Percentiles rank a stretch among this genome's conserved stretches.
phyloP scores from a whole-genome alignment of 148 eudicot species.

The Gaultheria prostrata region DNA sequence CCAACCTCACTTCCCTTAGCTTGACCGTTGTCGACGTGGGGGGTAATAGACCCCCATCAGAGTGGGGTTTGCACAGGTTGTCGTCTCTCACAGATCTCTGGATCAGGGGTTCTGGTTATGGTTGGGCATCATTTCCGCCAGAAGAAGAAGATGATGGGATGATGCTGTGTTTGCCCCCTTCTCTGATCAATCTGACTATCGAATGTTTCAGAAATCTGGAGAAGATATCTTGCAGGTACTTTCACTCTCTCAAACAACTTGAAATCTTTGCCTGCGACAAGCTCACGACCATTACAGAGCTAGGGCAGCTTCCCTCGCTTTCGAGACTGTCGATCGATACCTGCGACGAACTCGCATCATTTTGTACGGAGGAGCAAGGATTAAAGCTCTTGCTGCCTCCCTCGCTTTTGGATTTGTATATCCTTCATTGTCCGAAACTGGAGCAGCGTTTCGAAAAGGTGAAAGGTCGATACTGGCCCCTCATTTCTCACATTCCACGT shows the following conservation, averaged over 20 bases:
- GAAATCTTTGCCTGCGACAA: not conserved
- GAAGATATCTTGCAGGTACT: not conserved
- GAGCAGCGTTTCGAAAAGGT: not conserved
- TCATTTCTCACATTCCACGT: not conserved
- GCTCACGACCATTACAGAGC: not conserved
- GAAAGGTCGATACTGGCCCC: constrained; percentile 8
- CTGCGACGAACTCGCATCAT: not conserved
- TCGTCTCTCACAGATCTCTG: not conserved
- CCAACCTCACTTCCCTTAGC: not conserved
- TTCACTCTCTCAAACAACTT: not conserved
- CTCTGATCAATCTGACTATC: not conserved
- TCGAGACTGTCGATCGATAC: not conserved
- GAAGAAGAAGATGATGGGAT: not conserved
- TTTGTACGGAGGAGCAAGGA: too few species aligned
- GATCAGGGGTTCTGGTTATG: not conserved
- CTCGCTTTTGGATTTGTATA: not conserved
- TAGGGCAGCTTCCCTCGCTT: not conserved
- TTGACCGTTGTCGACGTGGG: not conserved
- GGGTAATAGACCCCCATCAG: too few species aligned
- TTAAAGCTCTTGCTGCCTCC: not conserved
- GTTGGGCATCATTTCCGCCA: not conserved
- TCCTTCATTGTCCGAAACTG: not conserved
- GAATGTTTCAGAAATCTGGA: not conserved
- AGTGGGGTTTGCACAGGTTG: not conserved
- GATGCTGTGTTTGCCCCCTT: not conserved